phyloP scores from a whole-genome alignment of 2,329 filamentous ascomycete species.

The Juglanconis oblonga region DNA sequence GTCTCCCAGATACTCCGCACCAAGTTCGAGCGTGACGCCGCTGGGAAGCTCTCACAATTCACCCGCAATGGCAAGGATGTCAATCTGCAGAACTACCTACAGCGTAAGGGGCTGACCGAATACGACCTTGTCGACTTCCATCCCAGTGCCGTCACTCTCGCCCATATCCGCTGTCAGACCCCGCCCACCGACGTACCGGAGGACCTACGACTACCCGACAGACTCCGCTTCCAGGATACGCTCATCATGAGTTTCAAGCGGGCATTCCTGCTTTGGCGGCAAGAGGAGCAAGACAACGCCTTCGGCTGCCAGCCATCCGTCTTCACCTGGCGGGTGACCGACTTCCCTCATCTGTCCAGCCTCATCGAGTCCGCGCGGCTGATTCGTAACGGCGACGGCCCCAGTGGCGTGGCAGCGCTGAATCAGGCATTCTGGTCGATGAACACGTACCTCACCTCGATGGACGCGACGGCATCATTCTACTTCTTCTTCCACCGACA shows the following conservation, averaged over 20 bases:
- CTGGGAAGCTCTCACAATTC: slow-evolving; percentile 51
- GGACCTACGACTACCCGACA: slow-evolving; percentile 9
- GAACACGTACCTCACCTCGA: slow-evolving; percentile 3
- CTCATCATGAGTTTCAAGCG: slow-evolving; percentile 14
- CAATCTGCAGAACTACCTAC: slow-evolving; percentile 50
- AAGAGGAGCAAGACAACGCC: slow-evolving; percentile 10
- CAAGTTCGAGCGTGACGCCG: slow-evolving; percentile 51
- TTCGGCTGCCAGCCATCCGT: slow-evolving; percentile 8
- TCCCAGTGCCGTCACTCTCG: slow-evolving; percentile 4
- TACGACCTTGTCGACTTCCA: slow-evolving; percentile 49
- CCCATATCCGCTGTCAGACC: slow-evolving; percentile 14
- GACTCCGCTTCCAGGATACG: slow-evolving; percentile 13
- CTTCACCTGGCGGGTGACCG: slow-evolving; percentile 12
- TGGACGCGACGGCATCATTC: slow-evolving; percentile 13
- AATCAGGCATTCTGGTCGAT: slow-evolving; percentile 14
- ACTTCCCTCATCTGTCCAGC: slow-evolving; percentile 14
- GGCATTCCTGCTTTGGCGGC: slow-evolving; percentile 11
- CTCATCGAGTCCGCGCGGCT: slow-evolving; percentile 11
- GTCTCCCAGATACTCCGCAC: slow-evolving; percentile 48
- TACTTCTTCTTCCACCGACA: slow-evolving; percentile 17
- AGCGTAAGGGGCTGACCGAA: slow-evolving; percentile 51
- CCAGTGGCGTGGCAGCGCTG: slow-evolving; percentile 3
- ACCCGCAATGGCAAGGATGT: slow-evolving; percentile 51
- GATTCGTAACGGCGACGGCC: slow-evolving; percentile 3
- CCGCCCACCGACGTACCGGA: slow-evolving; percentile 7